Evolutionary conservation across 2,329 filamentous ascomycete genomes (phyloP).

Genomic region (Colletotrichum horii): DNA sequence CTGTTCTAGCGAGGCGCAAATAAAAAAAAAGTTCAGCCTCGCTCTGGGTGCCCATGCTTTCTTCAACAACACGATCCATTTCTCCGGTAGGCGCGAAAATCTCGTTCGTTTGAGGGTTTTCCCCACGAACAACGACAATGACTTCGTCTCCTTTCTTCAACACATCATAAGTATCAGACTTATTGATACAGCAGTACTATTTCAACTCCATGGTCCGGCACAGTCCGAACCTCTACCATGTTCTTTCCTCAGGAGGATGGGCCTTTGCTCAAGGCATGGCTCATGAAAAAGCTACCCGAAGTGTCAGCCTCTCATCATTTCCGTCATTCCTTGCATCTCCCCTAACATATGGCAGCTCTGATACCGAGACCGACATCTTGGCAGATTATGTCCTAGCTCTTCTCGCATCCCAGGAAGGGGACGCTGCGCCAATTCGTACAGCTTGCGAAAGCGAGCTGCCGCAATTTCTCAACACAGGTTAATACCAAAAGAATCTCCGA

Average conservation of each 20-base stretch:
- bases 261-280: constrained; percentile 74
- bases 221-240: constrained; percentile 46
- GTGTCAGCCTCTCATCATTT: constrained; percentile 4
- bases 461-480: constrained; percentile 76
- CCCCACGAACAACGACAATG: constrained; percentile 15
- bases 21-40: constrained; percentile 16
- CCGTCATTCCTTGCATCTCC: not conserved
- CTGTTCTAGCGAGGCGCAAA: constrained; percentile 8
- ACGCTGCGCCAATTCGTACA: constrained; percentile 65
- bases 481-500: not conserved
- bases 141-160: not conserved
- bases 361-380: constrained; percentile 81
- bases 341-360: constrained; percentile 59
- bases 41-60: not conserved
- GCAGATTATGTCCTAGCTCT: constrained; percentile 86
- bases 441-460: constrained; percentile 75
- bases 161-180: constrained; percentile 13
- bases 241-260: constrained; percentile 68
- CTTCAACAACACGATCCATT: not conserved
- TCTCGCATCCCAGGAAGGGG: constrained; percentile 69
- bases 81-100: not conserved
- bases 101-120: constrained; percentile 9
- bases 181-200: constrained; percentile 6
- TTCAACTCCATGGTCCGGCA: not conserved
- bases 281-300: constrained; percentile 58